Evolutionary conservation across 2,329 filamentous ascomycete species (phyloP).

Genomic region (Sclerotinia borealis): DNA sequence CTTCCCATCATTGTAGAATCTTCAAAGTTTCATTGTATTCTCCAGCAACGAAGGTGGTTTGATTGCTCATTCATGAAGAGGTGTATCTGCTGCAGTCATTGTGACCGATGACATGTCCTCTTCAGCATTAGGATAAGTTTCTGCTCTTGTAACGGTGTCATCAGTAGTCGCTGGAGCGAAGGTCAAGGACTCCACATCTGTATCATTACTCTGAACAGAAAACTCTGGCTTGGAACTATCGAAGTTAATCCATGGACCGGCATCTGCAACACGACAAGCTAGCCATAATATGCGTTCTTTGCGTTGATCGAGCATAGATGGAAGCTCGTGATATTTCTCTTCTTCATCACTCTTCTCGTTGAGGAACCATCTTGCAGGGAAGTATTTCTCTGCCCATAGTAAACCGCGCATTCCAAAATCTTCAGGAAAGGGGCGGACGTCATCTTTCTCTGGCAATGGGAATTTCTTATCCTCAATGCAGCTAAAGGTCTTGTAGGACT

Average conservation of each 20-base stretch:
- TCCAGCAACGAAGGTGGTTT: no score
- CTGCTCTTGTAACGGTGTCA: neutral
- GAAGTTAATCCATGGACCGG: neutral
- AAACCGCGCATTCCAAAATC: conserved; percentile 30
- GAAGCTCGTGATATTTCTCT: conserved; percentile 22
- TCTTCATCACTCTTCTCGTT: conserved; percentile 27
- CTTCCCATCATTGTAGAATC: no score
- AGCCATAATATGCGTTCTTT: conserved; percentile 26
- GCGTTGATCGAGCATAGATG: conserved; percentile 21
- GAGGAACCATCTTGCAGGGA: conserved; percentile 26
- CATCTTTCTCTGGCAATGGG: conserved; percentile 22
- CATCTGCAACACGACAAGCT: conserved; percentile 17
- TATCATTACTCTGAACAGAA: neutral
- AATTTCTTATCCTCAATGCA: conserved; percentile 16
- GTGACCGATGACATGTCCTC: neutral
- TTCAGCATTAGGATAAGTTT: neutral
- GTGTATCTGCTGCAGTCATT: conserved; percentile 5
- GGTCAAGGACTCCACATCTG: neutral
- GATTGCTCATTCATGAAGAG: neutral
- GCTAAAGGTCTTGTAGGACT: conserved; percentile 1
- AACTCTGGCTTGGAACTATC: conserved; percentile 2
- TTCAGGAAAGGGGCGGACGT: conserved; percentile 28
- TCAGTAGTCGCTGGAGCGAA: neutral
- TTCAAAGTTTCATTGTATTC: no score
- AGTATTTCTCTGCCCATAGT: conserved; percentile 25